A percentile compares a stretch with the other conserved stretches of the same genome.
These are phyloP conservation scores for Plantago coronopus DNA, from an alignment of 305 asterid genomes.

Conservation along the genomic window DNA sequence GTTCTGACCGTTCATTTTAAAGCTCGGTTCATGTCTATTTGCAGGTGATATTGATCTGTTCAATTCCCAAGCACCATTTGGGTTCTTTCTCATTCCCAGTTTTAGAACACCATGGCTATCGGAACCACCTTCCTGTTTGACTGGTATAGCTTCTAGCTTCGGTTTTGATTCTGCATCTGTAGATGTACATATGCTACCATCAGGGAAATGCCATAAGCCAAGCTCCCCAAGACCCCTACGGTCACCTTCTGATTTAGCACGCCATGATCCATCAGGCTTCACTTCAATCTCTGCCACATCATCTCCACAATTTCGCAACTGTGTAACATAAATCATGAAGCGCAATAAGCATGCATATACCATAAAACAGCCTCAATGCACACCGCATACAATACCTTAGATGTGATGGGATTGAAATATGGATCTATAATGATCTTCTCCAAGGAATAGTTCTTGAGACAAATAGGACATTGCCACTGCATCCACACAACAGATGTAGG, in stretches of 20 bases:
- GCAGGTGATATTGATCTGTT: constrained; percentile 57
- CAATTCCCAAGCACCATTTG: constrained; percentile 71
- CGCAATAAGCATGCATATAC: constrained; percentile 7
- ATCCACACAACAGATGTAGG: constrained; percentile 29
- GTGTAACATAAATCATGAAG: constrained; percentile 16
- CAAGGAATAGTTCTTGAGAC: constrained; percentile 88
- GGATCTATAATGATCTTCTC: constrained; percentile 91
- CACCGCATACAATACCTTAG: constrained; percentile 50
- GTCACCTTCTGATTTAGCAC: constrained; percentile 80
- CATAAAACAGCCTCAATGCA: constrained; percentile 12
- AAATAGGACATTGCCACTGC: constrained; percentile 99
- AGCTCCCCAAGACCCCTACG: constrained; percentile 74
- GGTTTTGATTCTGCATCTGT: constrained; percentile 53
- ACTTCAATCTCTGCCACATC: constrained; percentile 92
- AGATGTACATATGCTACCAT: constrained; percentile 57
- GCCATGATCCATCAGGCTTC: constrained; percentile 99
- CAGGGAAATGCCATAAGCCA: constrained; percentile 90
- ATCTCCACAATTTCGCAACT: constrained; percentile 77
- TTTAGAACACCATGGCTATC: constrained; percentile 64
- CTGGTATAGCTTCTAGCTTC: constrained; percentile 48
- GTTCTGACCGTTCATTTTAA: constrained; percentile 26
- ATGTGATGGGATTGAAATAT: constrained; percentile 74
- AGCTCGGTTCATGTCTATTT: constrained; percentile 36
- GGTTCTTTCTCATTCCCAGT: constrained; percentile 65
- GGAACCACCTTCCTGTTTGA: constrained; percentile 74